Evolutionary conservation across 192 early-diverging fungal species (phyloP).

Genomic region (Podila verticillata): DNA sequence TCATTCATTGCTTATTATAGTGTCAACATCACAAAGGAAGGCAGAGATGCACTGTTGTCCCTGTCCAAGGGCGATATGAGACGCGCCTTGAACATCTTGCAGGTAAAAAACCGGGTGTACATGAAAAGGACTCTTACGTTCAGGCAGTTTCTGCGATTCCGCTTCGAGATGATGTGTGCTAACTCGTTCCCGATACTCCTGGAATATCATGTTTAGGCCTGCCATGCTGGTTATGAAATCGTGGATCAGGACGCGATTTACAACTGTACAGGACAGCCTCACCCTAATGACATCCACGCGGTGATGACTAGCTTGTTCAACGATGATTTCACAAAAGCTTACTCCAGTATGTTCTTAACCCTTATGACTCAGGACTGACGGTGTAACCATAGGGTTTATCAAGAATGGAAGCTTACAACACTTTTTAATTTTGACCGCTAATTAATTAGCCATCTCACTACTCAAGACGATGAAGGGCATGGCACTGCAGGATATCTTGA

Average conservation of each 20-base stretch:
- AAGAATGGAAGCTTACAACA: not conserved
- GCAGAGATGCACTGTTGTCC: constrained; percentile 80
- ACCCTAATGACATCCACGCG: constrained; percentile 84
- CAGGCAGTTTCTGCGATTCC: no score
- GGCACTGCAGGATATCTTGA: constrained; percentile 92
- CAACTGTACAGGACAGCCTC: constrained; percentile 91
- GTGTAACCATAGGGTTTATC: not conserved
- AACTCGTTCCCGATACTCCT: no score
- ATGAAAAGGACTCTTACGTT: no score
- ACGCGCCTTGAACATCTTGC: constrained; percentile 93
- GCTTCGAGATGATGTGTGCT: no score
- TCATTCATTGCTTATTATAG: constrained; percentile 17
- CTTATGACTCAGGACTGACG: not conserved
- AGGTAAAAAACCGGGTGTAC: constrained; percentile 66
- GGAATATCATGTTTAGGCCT: constrained; percentile 60
- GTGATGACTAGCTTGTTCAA: constrained; percentile 83
- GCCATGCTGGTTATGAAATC: constrained; percentile 83
- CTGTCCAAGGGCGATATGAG: constrained; percentile 98
- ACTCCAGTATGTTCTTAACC: constrained; percentile 57
- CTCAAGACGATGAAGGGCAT: constrained; percentile 88
- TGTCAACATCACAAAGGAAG: constrained; percentile 84
- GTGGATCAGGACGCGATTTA: constrained; percentile 88
- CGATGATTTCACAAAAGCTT: constrained; percentile 85
- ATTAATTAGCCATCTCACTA: constrained; percentile 68
- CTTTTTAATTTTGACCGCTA: not conserved